phyloP scores from a whole-genome alignment of 768 basidiomycete species.

The Antrodiella citrinella region DNA sequence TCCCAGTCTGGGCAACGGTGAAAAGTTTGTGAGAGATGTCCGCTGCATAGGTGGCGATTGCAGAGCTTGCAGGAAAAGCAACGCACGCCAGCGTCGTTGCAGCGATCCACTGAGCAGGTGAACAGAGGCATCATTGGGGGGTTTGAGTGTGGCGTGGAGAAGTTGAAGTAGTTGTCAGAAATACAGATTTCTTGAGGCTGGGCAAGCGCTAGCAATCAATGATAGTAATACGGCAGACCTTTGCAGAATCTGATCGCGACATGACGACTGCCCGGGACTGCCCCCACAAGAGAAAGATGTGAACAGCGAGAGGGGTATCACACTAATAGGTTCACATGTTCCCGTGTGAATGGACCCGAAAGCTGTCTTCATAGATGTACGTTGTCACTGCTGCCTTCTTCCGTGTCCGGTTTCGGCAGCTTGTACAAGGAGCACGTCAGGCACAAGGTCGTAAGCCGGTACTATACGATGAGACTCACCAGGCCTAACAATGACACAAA shows the following conservation, averaged over 20 bases:
- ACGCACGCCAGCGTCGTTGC: not conserved
- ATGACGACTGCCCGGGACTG: not conserved
- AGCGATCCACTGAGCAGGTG: not conserved
- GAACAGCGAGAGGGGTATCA: no score
- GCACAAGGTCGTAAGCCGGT: no score
- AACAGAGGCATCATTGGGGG: not conserved
- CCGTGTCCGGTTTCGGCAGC: no score
- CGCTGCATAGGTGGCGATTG: not conserved
- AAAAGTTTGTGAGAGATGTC: not conserved
- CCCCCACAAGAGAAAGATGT: not conserved
- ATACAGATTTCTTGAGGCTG: not conserved
- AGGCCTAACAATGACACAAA: no score
- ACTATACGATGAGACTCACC: no score
- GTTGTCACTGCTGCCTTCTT: no score
- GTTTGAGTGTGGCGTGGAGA: not conserved
- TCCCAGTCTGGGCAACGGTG: constrained; percentile 2
- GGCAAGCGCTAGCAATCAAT: not conserved
- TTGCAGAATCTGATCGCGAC: not conserved
- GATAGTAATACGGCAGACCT: not conserved
- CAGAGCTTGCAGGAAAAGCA: not conserved
- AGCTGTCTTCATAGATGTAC: no score
- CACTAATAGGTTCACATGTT: not conserved
- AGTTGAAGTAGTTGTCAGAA: not conserved
- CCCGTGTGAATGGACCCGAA: not conserved
- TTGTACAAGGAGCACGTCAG: no score